Base-by-base conservation (phyloP, 2,329 filamentous ascomycete genomes). In the Fusarium virguliforme region DNA sequence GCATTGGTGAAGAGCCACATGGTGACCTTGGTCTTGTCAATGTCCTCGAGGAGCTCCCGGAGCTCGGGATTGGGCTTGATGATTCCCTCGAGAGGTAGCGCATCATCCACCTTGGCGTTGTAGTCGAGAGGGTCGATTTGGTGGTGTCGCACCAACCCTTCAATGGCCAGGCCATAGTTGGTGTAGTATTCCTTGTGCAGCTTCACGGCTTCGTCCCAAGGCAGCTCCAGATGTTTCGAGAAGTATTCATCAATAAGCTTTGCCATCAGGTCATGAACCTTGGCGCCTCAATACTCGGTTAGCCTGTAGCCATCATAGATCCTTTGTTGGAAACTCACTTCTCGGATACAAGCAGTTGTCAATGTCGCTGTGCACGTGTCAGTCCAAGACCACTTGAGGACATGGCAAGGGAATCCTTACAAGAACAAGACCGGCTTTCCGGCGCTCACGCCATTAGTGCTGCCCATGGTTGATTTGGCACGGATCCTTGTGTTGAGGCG, bases 1-100 rank as follows among this genome's bases (percentile, higher is more conserved):
- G 97, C 96, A 78, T 99, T 99, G 2, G 97, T 99, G 76, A 99
- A 92, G 2, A 99, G 89, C 96, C 97, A 99, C 32, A 94, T 84
- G 70, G 90, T 94, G 70, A 98, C 93, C 79, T 97, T 97, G 76
- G 84, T 88, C 65, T 82, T 91, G 81, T 99, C 95, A 60, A 99
- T 90, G 72, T 95, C 92, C 79, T 92, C 85, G 6, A 99, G 89
- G 50, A 99, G 82, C 76, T 88, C 85, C 55, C 94, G 91, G 43
- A 98, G 85, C 76, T 90, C 85, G 1, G 90, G 87, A 75, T 97
- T 90, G 0, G 94, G 93, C 77, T 91, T 91, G 78, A 99, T 92
- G 77, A 98, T 89, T 18, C 88, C 85, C 77, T 98, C 94, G 4
- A 99, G 87, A 0, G 96, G 95, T 24, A 99, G 83, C 3, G 96